Percentiles rank a stretch among this genome's conserved stretches.
Conservation (phyloP, 176 grass and related monocot genomes). For the Puccinellia tenuiflora region DNA sequence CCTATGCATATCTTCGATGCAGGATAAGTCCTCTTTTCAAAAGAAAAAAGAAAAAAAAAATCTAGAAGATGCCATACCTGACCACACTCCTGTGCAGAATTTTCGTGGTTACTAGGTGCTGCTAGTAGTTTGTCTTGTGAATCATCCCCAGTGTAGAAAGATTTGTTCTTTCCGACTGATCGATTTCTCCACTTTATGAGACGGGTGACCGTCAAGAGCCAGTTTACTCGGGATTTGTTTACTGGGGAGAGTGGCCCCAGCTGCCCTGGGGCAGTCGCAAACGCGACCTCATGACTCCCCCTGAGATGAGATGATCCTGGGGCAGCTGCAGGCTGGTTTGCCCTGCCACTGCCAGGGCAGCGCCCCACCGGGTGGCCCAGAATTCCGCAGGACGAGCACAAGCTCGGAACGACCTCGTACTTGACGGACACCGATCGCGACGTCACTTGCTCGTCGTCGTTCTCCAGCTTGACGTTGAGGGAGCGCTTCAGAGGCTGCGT, state of each 20-base stretch:
- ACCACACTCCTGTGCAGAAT: background rate
- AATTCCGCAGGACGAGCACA: background rate
- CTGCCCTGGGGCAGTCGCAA: background rate
- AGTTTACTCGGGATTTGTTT: too few relatives aligned
- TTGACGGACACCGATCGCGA: background rate
- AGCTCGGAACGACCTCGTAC: background rate
- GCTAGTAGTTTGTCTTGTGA: background rate
- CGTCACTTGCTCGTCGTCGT: background rate
- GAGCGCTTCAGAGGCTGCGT: background rate
- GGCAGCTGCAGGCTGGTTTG: background rate
- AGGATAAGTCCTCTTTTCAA: too few relatives aligned
- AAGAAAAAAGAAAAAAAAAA: too few relatives aligned
- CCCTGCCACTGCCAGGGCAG: background rate
- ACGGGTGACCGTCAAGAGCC: too few relatives aligned
- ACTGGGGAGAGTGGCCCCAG: background rate
- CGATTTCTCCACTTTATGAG: background rate
- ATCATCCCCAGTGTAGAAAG: background rate
- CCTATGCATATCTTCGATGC: too few relatives aligned
- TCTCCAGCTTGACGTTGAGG: background rate
- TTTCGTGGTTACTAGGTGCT: background rate
- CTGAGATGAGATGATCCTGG: background rate
- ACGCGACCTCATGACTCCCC: background rate
- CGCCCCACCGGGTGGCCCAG: background rate
- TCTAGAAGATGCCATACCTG: too few relatives aligned
- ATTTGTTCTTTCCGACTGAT: background rate